Percentiles rank a stretch among this genome's conserved stretches.
Conservation (phyloP, 805 yeast species). For the Torulaspora gathmanii region DNA sequence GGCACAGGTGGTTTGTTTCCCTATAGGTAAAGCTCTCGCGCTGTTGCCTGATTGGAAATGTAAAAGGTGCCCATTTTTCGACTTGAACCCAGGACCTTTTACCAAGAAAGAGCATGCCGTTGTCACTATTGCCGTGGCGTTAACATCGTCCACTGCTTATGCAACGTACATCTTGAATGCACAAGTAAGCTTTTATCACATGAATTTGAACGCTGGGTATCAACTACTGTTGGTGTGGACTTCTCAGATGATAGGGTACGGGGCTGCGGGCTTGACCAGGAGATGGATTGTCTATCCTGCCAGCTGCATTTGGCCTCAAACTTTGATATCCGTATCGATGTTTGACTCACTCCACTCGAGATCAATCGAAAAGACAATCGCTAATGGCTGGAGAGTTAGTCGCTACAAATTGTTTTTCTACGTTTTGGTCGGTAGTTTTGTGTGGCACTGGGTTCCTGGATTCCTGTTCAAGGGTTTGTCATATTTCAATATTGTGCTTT, state of each 20-base stretch:
- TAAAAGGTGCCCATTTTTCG: conserved; percentile 29
- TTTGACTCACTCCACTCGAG: conserved; percentile 46
- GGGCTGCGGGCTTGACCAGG: conserved; percentile 58
- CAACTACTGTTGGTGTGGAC: conserved; percentile 49
- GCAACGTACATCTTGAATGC: conserved; percentile 55
- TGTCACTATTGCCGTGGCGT: conserved; percentile 46
- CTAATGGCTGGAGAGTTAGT: conserved; percentile 57
- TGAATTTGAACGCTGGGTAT: conserved; percentile 45
- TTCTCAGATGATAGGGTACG: conserved; percentile 62
- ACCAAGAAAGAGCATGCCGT: conserved; percentile 51
- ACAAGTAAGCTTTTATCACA: conserved; percentile 42
- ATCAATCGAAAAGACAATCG: conserved; percentile 40
- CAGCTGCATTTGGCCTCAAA: conserved; percentile 59
- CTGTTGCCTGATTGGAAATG: conserved; percentile 41
- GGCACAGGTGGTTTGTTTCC: conserved; percentile 51
- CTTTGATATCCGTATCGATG: conserved; percentile 54
- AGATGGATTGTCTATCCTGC: conserved; percentile 57
- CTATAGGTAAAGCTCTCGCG: conserved; percentile 45
- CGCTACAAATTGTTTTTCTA: conserved; percentile 47
- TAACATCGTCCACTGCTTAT: conserved; percentile 45
- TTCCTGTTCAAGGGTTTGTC: conserved; percentile 57
- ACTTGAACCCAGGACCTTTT: conserved; percentile 50
- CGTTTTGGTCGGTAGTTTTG: conserved; percentile 41
- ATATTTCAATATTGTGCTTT: conserved; percentile 47
- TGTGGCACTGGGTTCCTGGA: conserved; percentile 66